Evolutionary conservation across 2,329 filamentous ascomycete species (phyloP), one percentile per base, ranked within the genome.

Genomic region (Colletotrichum acutatum): DNA sequence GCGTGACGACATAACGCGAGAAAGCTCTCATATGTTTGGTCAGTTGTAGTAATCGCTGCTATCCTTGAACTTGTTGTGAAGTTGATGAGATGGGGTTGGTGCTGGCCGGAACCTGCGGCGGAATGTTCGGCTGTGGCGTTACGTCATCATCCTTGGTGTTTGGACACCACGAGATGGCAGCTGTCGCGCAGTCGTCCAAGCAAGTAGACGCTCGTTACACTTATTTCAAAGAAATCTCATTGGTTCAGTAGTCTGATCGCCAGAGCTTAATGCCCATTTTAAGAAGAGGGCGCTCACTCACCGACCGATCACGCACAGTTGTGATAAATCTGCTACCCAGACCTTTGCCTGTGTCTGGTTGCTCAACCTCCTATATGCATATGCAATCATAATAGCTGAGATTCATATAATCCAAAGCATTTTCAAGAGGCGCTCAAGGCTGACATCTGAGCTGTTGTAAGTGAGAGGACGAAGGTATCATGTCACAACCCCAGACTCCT

Each of bases 91-190:
- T 42, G 52, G 26, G 37, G 22, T 24, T 58, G 58, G 19, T n/a
- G 26, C 19, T 9, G 62, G 3, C 11, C 14, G 30, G n/a, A 24
- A 30, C 42, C 24, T 24, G 26, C 65, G 37, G 46, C 16, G 22
- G 22, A 1, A 30, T n/a, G 34, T 28, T 59, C 60, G 68, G 68
- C 32, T 57, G 68, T 12, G 24, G 24, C 28, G 34, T 67, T 71
- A 71, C 68, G 68, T 71, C 68, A 71, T 71, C 24, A 14, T 19
- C 12, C 22, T 28, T 14, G 60, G 22, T 63, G 24, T 28, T 14
- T 5, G n/a, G 7, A 49, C 8, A 19, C 42, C 42, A 9, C 42
- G 19, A n/a, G 42, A 5, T 49, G 42, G 19, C 42, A 49, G 42
- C 42, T n/a, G 42, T 49, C 42, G 34, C 37, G 12, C 46, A 6